Conservation (phyloP, 2,329 filamentous ascomycete genomes). For the Phaeosphaeriaceae sp. region DNA sequence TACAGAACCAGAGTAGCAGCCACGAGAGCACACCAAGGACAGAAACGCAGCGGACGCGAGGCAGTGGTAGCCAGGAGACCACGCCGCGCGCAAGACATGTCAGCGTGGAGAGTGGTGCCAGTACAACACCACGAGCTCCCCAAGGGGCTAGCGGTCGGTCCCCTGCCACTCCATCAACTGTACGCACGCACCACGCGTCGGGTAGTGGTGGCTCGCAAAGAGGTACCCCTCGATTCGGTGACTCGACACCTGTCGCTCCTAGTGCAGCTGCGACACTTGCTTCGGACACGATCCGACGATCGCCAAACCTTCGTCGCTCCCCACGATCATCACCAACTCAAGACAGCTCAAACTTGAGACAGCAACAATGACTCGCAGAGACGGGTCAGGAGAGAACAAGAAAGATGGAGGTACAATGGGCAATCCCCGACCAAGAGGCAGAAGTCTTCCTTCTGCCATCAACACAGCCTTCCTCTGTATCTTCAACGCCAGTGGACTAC, state of each 20-base stretch:
- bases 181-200: conserved; percentile 37
- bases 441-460: conserved; percentile 41
- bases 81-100: conserved; percentile 40
- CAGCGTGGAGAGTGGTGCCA: conserved; percentile 41
- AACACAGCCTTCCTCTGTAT: conserved; percentile 33
- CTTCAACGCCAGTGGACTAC: conserved; percentile 30
- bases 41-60: conserved; percentile 29
- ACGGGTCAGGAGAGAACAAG: conserved; percentile 40
- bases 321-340: conserved; percentile 39
- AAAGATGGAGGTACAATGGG: conserved; percentile 48
- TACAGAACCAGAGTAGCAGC: conserved; percentile 27
- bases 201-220: conserved; percentile 38
- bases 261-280: conserved; percentile 39
- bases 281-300: conserved; percentile 34
- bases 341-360: conserved; percentile 32
- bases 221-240: conserved; percentile 30
- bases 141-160: conserved; percentile 39
- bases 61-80: conserved; percentile 39
- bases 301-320: conserved; percentile 39
- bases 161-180: conserved; percentile 42
- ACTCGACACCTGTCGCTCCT: conserved; percentile 34
- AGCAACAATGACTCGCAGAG: conserved; percentile 42
- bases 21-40: conserved; percentile 37
- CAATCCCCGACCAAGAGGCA: conserved; percentile 41
- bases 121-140: conserved; percentile 40